Evolutionary conservation across 208 protist species (phyloP), one percentile per base, ranked within the genome.

Genomic region (Leishmania mexicana): DNA sequence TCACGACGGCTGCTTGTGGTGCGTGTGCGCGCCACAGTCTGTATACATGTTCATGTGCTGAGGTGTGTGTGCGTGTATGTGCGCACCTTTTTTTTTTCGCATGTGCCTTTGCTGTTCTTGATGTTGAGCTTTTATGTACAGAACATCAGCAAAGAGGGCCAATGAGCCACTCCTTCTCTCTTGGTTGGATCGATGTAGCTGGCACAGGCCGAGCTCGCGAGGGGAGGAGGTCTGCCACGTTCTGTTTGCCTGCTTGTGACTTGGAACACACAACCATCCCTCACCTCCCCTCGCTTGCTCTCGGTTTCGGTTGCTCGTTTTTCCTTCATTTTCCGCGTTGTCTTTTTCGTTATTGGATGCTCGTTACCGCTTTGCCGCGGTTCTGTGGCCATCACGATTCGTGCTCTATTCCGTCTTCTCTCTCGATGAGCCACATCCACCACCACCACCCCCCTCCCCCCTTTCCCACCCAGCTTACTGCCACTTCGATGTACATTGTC

Each of bases 21-120:
- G 51, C 15, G 15, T 54, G 51, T 13, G 51, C 51, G 51, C 21
- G 15, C 3, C 13, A 21, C 60, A 11, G 21, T n/a, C 6, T 67
- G 15, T 35, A 67, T 67, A 17, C 60, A 67, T 67, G 28, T 67
- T 24, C 64, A 70, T 24, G 35, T 70, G 17, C 64, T 7, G 15
- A 42, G n/a, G 35, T 70, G 64, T 40, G 31, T 70, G 42, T 49
- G 3, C 1, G 64, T n/a, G 47, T 70, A 40, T 49, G 8, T 15
- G n/a, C 28, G n/a, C 53, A 1, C 10, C 31, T 75, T 73, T 51
- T 72, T 72, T 72, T 83, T 80, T 72, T 78, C 47, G 78, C n/a
- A 2, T 84, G 78, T 78, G 24, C 31, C 5, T 42, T 21, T 40
- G n/a, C 24, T 40, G 35, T 40, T 35, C 45, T 75, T 47, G 40